Percentiles rank a stretch among this genome's conserved stretches.
These are phyloP conservation scores for Populus ilicifolia DNA, from an alignment of 345 rosid genomes.

Conservation along the genomic window DNA sequence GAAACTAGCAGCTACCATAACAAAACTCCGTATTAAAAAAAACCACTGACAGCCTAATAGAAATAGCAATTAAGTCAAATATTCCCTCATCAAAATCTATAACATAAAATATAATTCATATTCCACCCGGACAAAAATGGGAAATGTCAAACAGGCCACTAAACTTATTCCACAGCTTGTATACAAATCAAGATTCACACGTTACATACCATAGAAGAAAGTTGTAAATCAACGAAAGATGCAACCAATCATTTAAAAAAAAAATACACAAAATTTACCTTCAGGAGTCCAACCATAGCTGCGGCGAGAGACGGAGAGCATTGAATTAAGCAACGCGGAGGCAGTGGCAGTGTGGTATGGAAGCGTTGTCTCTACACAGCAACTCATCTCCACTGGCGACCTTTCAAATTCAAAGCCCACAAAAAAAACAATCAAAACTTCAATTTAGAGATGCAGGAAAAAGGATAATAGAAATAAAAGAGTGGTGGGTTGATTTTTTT, in stretches of 20 bases:
- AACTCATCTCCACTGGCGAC: constrained; percentile 75
- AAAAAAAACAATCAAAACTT: not conserved
- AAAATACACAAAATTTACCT: constrained; percentile 36
- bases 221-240: not conserved
- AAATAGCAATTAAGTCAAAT: not conserved
- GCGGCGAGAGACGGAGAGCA: constrained; percentile 64
- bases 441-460: not conserved
- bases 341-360: constrained; percentile 90
- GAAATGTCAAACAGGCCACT: not conserved
- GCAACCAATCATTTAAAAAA: not conserved
- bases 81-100: not conserved
- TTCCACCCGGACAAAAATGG: not conserved
- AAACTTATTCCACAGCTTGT: not conserved
- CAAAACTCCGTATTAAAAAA: not conserved
- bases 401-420: constrained; percentile 24
- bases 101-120: not conserved
- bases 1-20: not conserved
- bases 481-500: not conserved
- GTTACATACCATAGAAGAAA: not conserved
- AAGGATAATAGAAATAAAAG: not conserved
- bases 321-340: constrained; percentile 77
- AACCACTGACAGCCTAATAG: not conserved
- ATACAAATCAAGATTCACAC: too few relatives aligned
- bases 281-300: constrained; percentile 55
- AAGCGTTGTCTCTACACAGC: constrained; percentile 67